Evolutionary conservation across 345 rosid genomes (phyloP).

Genomic region (Dipteronia sinensis): DNA sequence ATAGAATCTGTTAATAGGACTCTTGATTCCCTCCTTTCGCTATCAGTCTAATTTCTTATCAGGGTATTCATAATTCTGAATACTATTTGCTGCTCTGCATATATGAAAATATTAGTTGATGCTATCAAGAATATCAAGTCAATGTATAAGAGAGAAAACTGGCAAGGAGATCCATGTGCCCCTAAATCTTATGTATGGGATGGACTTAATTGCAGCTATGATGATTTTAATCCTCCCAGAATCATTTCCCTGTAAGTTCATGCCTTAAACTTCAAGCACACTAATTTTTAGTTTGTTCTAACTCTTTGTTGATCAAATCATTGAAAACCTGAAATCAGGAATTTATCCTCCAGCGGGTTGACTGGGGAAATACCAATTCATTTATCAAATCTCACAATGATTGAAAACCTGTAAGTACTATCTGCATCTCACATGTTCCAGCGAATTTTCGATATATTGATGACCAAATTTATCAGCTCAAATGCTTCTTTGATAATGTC

Average conservation of each 20-base stretch:
- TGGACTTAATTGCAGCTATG: slow-evolving; percentile 34
- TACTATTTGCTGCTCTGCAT: neutral
- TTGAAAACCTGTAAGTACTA: slow-evolving; percentile 32
- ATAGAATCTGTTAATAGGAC: neutral
- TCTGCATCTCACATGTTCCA: neutral
- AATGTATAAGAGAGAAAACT: slow-evolving; percentile 25
- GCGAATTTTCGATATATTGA: neutral
- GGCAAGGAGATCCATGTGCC: slow-evolving; percentile 54
- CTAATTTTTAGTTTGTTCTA: neutral
- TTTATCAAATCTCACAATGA: slow-evolving; percentile 26
- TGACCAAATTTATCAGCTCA: neutral
- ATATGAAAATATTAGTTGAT: slow-evolving; percentile 22
- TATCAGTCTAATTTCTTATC: neutral
- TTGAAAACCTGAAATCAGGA: slow-evolving; percentile 16
- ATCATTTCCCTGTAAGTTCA: slow-evolving; percentile 36
- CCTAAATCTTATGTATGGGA: slow-evolving; percentile 34
- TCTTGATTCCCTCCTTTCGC: neutral
- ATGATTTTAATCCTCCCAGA: slow-evolving; percentile 13
- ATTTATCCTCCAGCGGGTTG: slow-evolving; percentile 36
- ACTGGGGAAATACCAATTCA: slow-evolving; percentile 30
- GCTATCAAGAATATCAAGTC: slow-evolving; percentile 37
- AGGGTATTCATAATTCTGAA: no score
- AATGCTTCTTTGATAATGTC: neutral
- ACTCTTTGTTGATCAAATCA: slow-evolving; percentile 6
- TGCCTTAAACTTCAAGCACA: neutral